Percentiles rank a stretch among this genome's conserved stretches.
phyloP scores from a whole-genome alignment of 129 eudicot genomes.

The Silybum marianum region DNA sequence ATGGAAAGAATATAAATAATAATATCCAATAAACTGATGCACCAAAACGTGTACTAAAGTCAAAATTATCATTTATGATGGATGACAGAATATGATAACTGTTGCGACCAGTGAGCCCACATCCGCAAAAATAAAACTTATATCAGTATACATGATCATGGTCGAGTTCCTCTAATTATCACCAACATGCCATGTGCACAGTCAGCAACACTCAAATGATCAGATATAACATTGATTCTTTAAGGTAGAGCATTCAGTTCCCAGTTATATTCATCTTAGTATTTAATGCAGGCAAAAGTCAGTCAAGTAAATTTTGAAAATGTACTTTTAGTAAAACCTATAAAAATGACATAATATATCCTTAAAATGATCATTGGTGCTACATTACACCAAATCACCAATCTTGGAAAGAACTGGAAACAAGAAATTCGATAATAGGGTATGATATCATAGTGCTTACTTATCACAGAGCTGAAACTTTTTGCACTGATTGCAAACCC shows the following conservation, averaged over 20 bases:
- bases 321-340: background rate
- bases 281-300: background rate
- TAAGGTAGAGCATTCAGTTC: background rate
- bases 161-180: background rate
- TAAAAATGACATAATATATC: background rate
- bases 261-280: background rate
- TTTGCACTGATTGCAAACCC: conserved; percentile 90
- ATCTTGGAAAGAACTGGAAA: background rate
- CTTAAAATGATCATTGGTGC: background rate
- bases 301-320: background rate
- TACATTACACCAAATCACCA: background rate
- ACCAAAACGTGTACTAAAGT: background rate
- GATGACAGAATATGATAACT: background rate
- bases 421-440: background rate
- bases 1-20: background rate
- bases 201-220: background rate
- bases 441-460: conserved; percentile 48
- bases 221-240: no score
- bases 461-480: conserved; percentile 91
- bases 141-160: background rate
- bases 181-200: background rate
- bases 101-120: background rate
- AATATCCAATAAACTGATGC: background rate
- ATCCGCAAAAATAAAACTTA: background rate
- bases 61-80: background rate